Percentiles rank a stretch among this genome's conserved stretches.
These are phyloP conservation scores for Xylaria bambusicola DNA, from an alignment of 495 filamentous ascomycete species.

Conservation along the genomic window DNA sequence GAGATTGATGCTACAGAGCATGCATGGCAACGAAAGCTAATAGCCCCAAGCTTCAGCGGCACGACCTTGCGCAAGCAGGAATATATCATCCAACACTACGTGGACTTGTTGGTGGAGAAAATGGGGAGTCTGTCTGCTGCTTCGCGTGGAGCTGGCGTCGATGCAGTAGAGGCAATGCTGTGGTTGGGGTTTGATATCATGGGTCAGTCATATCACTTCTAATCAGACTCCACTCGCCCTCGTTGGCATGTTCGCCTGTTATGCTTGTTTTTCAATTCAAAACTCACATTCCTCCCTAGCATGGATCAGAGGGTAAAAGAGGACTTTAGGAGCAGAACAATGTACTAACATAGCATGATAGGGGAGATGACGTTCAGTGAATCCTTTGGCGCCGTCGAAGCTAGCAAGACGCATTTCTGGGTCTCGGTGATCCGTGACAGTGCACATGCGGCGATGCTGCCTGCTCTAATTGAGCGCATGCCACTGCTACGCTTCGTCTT, in stretches of 20 bases:
- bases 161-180: slow-evolving; percentile 45
- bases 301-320: no score
- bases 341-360: slow-evolving; percentile 4
- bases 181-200: slow-evolving; percentile 55
- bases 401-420: slow-evolving; percentile 50
- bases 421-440: slow-evolving; percentile 29
- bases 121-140: slow-evolving; percentile 31
- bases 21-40: slow-evolving; percentile 30
- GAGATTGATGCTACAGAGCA: slow-evolving; percentile 34
- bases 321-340: neutral
- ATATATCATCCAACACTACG: slow-evolving; percentile 43
- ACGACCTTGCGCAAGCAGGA: slow-evolving; percentile 44
- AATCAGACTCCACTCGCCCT: neutral
- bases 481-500: slow-evolving; percentile 19
- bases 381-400: slow-evolving; percentile 50
- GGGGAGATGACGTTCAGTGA: slow-evolving; percentile 43
- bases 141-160: slow-evolving; percentile 25
- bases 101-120: slow-evolving; percentile 42
- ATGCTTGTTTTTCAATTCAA: no score
- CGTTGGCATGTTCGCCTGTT: neutral
- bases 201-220: slow-evolving; percentile 30
- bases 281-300: no score
- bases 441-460: slow-evolving; percentile 25
- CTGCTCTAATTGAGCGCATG: slow-evolving; percentile 17
- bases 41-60: slow-evolving; percentile 34